Conservation (phyloP, 2,329 filamentous ascomycete genomes). For the Exophiala sp. region DNA sequence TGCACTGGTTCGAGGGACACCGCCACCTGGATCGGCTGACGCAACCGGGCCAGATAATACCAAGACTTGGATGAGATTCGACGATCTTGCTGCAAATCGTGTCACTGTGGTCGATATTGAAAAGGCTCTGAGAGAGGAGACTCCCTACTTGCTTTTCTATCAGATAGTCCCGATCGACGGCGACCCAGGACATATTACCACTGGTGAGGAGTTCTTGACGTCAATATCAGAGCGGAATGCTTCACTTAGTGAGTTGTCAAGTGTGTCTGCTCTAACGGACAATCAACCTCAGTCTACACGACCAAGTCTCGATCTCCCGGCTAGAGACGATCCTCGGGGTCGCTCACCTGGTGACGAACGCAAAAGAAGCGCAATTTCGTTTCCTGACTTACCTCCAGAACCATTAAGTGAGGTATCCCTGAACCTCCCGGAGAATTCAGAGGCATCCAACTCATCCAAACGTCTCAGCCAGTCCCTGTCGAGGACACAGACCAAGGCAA, state of each 20-base stretch:
- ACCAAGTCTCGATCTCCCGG: slow-evolving; percentile 38
- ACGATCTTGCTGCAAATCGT: slow-evolving; percentile 70
- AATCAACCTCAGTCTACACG: slow-evolving; percentile 28
- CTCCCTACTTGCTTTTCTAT: slow-evolving; percentile 91
- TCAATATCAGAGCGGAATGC: slow-evolving; percentile 24
- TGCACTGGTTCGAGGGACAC: slow-evolving; percentile 70
- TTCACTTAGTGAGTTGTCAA: slow-evolving; percentile 20
- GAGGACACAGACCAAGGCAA: slow-evolving; percentile 12
- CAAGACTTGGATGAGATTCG: slow-evolving; percentile 82
- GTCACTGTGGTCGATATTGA: slow-evolving; percentile 73
- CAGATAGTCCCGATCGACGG: slow-evolving; percentile 85
- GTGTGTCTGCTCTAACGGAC: slow-evolving; percentile 11
- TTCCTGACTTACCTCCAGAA: slow-evolving; percentile 28
- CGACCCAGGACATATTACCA: slow-evolving; percentile 40
- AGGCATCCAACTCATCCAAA: slow-evolving; percentile 7
- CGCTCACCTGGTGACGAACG: slow-evolving; percentile 25
- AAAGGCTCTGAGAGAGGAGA: slow-evolving; percentile 72
- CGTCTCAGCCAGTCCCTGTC: slow-evolving; percentile 6
- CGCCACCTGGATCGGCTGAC: slow-evolving; percentile 33
- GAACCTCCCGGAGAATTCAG: slow-evolving; percentile 9
- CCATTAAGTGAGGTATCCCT: slow-evolving; percentile 10
- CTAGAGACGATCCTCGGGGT: slow-evolving; percentile 28
- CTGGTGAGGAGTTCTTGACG: slow-evolving; percentile 33
- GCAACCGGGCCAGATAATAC: slow-evolving; percentile 51
- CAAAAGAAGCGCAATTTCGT: slow-evolving; percentile 30